phyloP scores from a whole-genome alignment of 345 rosid genomes.

The Physaria fendleri region DNA sequence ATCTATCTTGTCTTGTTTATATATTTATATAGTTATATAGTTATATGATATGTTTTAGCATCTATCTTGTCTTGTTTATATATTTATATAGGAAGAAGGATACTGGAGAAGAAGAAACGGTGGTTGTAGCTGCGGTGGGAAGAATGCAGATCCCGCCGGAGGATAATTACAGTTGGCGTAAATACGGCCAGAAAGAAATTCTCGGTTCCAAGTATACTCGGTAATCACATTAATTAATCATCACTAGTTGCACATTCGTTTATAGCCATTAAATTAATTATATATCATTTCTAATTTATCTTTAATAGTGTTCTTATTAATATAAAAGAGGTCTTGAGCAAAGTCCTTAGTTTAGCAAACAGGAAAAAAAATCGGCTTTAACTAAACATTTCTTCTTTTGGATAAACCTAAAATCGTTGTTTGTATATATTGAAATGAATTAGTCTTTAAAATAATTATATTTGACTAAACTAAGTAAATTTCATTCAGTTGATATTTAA shows the following conservation, averaged over 20 bases:
- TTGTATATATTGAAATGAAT: background rate
- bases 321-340: background rate
- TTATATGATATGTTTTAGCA: too few species aligned
- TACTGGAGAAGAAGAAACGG: constrained; percentile 14
- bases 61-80: too few species aligned
- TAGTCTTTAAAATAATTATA: background rate
- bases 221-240: constrained; percentile 15
- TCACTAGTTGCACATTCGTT: background rate
- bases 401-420: background rate
- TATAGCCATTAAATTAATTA: background rate
- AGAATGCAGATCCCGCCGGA: constrained; percentile 60
- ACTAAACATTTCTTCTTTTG: too few species aligned
- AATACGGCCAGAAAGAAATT: constrained; percentile 77
- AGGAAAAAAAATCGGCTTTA: too few species aligned
- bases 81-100: constrained; percentile 34
- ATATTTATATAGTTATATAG: too few species aligned
- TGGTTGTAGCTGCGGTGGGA: constrained; percentile 43
- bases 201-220: constrained; percentile 49
- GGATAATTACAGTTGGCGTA: constrained; percentile 65
- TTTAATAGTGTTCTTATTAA: background rate
- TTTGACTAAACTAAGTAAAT: background rate
- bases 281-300: background rate
- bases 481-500: too few species aligned
- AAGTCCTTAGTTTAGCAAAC: background rate
- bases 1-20: too few species aligned